A percentile compares a stretch with the other conserved stretches of the same genome.
Evolutionary conservation across 2,329 filamentous ascomycete genomes (phyloP).

Genomic region (Pseudomassariella vexata): DNA sequence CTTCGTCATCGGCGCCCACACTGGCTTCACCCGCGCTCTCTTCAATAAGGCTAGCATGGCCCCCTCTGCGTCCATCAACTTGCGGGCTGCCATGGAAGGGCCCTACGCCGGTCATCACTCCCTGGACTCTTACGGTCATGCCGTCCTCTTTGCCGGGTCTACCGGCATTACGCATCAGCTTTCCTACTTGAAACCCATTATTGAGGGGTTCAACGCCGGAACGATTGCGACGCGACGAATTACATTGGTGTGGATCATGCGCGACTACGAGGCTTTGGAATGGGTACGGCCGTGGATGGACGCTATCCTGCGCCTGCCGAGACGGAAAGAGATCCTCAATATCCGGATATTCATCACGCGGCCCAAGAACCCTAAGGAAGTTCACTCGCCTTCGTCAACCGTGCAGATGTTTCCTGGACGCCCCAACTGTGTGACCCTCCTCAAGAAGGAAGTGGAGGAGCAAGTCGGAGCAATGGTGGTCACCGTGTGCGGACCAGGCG

Average conservation of each 20-base stretch:
- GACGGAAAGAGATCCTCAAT: conserved; percentile 74
- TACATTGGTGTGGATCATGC: conserved; percentile 87
- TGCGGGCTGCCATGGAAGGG: conserved; percentile 77
- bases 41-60: conserved; percentile 60
- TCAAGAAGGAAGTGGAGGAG: conserved; percentile 74
- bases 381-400: conserved; percentile 67
- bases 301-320: conserved; percentile 68
- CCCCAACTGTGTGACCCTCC: conserved; percentile 73
- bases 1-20: conserved; percentile 81
- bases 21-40: conserved; percentile 79
- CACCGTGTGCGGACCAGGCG: conserved; percentile 71
- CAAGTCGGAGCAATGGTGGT: conserved; percentile 88
- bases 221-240: conserved; percentile 77
- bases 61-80: conserved; percentile 47
- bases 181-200: conserved; percentile 74
- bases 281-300: conserved; percentile 90
- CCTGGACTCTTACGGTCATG: conserved; percentile 87
- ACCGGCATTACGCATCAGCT: conserved; percentile 95
- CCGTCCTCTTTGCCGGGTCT: conserved; percentile 84
- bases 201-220: conserved; percentile 61
- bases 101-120: conserved; percentile 81
- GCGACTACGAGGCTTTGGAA: conserved; percentile 81
- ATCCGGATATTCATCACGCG: conserved; percentile 89
- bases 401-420: conserved; percentile 91
- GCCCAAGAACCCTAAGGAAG: conserved; percentile 76